A percentile compares a stretch with the other conserved stretches of the same genome.
These are phyloP conservation scores for Xerocomellus chrysenteron DNA, from an alignment of 768 basidiomycete species.

Conservation along the genomic window DNA sequence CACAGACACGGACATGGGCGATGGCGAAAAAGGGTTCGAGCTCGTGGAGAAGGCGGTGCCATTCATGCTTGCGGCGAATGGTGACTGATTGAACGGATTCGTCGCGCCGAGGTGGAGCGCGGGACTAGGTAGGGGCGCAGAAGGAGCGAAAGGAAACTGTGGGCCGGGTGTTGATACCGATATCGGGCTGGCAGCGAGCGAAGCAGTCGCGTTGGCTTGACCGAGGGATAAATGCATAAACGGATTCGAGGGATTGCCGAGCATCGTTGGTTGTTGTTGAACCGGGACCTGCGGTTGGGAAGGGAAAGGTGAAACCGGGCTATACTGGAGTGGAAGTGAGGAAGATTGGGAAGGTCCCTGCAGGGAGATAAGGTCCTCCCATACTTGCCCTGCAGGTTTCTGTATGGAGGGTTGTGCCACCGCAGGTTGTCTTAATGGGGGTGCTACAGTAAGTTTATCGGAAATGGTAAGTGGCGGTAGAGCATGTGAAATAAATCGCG, in stretches of 20 bases:
- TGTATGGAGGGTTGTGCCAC: conserved; percentile 12
- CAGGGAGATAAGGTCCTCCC: conserved; percentile 56
- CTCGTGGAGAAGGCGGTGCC: background rate
- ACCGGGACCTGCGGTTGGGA: conserved; percentile 14
- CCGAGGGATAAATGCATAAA: conserved; percentile 20
- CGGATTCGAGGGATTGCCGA: conserved; percentile 11
- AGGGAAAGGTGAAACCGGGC: conserved; percentile 6
- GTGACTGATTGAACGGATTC: conserved; percentile 21
- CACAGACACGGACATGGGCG: conserved; percentile 1
- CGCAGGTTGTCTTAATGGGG: conserved; percentile 4
- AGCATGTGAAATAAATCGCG: conserved; percentile 39
- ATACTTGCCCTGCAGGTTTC: conserved; percentile 41
- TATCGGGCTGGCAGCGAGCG: conserved; percentile 4
- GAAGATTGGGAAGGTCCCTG: conserved; percentile 38
- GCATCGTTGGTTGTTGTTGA: conserved; percentile 4
- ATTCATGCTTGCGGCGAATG: background rate
- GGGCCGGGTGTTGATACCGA: background rate
- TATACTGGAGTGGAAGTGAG: conserved; percentile 49
- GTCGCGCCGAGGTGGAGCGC: conserved; percentile 7
- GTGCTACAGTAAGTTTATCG: conserved; percentile 15
- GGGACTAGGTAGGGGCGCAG: conserved; percentile 12
- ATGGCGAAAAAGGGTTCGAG: conserved; percentile 18
- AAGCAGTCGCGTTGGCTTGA: background rate
- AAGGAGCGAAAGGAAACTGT: conserved; percentile 7
- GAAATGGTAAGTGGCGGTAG: conserved; percentile 12